phyloP scores from a whole-genome alignment of 2,329 filamentous ascomycete genomes.

The Penicillium sp. region DNA sequence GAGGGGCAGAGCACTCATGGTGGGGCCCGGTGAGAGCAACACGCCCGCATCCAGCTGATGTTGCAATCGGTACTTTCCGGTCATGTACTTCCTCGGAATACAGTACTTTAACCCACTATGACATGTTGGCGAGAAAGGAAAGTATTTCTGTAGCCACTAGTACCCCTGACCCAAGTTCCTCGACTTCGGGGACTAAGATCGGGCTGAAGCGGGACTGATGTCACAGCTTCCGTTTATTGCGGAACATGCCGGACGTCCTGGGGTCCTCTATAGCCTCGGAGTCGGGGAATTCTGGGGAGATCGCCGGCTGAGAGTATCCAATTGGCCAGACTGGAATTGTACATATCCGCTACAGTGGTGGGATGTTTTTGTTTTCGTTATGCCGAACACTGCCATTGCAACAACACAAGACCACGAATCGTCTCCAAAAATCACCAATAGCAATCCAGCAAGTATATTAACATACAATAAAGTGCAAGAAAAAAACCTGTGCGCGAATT shows the following conservation, averaged over 20 bases:
- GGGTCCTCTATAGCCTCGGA: conserved; percentile 24
- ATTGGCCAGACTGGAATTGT: conserved; percentile 19
- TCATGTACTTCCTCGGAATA: conserved; percentile 5
- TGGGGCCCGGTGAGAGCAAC: conserved; percentile 27
- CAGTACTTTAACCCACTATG: conserved; percentile 3
- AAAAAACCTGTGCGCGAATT: conserved; percentile 1
- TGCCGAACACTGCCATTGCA: not conserved
- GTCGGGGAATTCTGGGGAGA: conserved; percentile 26
- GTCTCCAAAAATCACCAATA: not conserved
- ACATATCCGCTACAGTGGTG: conserved; percentile 3
- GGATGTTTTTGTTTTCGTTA: conserved; percentile 3
- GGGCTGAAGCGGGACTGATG: conserved; percentile 46
- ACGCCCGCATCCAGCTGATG: conserved; percentile 13
- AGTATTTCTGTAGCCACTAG: not conserved
- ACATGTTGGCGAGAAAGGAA: not conserved
- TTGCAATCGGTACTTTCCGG: conserved; percentile 11
- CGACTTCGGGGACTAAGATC: conserved; percentile 31
- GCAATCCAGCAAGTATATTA: not conserved
- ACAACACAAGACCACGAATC: conserved; percentile 3
- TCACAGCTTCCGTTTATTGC: conserved; percentile 30
- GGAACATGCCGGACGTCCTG: conserved; percentile 26
- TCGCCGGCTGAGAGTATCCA: conserved; percentile 8
- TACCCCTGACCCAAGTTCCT: conserved; percentile 10
- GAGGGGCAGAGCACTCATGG: conserved; percentile 21
- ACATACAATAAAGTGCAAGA: conserved; percentile 1